These are phyloP conservation scores for Penicillium turbatum DNA, from an alignment of 495 filamentous ascomycete species.

Conservation along the genomic window DNA sequence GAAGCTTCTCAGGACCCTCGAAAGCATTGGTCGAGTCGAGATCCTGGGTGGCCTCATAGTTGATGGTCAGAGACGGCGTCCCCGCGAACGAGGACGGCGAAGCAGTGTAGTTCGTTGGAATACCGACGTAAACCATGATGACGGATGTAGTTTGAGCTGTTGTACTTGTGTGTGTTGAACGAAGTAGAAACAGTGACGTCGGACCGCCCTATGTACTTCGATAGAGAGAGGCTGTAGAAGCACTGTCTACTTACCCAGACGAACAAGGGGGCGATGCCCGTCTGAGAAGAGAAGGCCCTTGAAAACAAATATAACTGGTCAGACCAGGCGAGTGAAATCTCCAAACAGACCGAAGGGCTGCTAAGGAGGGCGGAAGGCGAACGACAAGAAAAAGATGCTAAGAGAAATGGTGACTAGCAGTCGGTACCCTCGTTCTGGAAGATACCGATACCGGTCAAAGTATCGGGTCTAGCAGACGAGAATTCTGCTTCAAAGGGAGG, in stretches of 20 bases:
- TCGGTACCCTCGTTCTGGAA: conserved; percentile 62
- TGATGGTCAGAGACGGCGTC: conserved; percentile 89
- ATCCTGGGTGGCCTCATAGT: conserved; percentile 89
- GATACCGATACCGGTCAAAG: conserved; percentile 83
- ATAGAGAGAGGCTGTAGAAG: conserved; percentile 48
- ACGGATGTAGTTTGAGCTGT: conserved; percentile 24
- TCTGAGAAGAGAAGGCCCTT: conserved; percentile 95
- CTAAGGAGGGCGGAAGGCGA: conserved; percentile 87
- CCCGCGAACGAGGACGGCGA: conserved; percentile 72
- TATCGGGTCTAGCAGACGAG: conserved; percentile 93
- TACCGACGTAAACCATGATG: conserved; percentile 75
- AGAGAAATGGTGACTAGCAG: conserved; percentile 80
- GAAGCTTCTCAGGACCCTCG: conserved; percentile 96
- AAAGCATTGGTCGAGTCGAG: conserved; percentile 96
- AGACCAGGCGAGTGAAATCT: conserved; percentile 54
- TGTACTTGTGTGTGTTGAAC: conserved; percentile 9
- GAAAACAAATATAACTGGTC: conserved; percentile 53
- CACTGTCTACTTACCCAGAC: conserved; percentile 74
- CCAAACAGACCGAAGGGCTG: conserved; percentile 44
- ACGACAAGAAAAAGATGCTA: conserved; percentile 68
- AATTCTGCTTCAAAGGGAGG: conserved; percentile 52
- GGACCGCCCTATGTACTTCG: conserved; percentile 23
- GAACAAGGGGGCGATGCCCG: conserved; percentile 78
- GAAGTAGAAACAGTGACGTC: conserved; percentile 25
- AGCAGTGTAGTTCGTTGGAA: conserved; percentile 72